Evolutionary conservation across 768 basidiomycete species (phyloP), one percentile per base, ranked within the genome.

Genomic region (Mycena floridula): DNA sequence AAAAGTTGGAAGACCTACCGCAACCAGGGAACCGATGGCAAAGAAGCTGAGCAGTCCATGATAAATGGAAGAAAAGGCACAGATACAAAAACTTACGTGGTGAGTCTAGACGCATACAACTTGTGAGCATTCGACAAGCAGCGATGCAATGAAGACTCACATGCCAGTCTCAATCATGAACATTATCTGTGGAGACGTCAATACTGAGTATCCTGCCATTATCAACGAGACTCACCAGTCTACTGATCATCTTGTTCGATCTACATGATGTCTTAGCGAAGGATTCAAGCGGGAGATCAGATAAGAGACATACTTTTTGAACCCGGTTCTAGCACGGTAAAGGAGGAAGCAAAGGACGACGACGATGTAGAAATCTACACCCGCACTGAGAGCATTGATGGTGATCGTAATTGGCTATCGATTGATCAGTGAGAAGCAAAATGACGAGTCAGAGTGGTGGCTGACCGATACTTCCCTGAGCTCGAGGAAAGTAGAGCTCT

Each of bases 111-210:
- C n/a, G n/a, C 7, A 27, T 11, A 24, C 24, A 22, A 13, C 9
- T 15, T 27, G 23, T 18, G 2, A 18, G 7, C 11, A 24, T 13
- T 21, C 20, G 13, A 7, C 9, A 35, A 7, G 32, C 15, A 3
- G 15, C 18, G 7, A 18, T 3, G n/a, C 2, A 44, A 18, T 9
- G 26, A 15, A 24, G 2, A 50, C 48, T 45, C 35, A 49, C 50
- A 52, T 25, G 28, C 50, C 50, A 8, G 50, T 52, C 18, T 52
- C 49, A 6, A 52, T 44, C 18, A 38, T 24, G 40, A 52, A 49
- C 3, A 46, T 13, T 18, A 52, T 46, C 48, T 50, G 35, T 18
- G 23, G n/a, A 28, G 21, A 30, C 11, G 7, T 26, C 18, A 25
- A 40, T 3, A 35, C 18, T 18, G 7, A 18, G 18, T 3, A 18